A percentile compares a stretch with the other conserved stretches of the same genome.
Evolutionary conservation across 2,329 filamentous ascomycete genomes (phyloP).

Genomic region (Colletotrichum limetticola): DNA sequence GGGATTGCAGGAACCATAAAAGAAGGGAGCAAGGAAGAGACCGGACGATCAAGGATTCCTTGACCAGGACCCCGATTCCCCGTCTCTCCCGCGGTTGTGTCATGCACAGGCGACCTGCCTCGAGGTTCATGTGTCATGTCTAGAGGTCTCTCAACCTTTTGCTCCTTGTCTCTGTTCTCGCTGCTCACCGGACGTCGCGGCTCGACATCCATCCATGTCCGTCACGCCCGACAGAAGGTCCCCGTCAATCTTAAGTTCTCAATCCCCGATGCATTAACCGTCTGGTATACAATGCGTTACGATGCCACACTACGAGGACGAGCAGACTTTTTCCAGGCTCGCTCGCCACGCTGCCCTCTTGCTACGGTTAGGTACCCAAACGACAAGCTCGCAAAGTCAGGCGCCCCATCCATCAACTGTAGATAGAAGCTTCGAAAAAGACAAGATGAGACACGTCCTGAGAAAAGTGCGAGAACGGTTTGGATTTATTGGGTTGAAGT

Average conservation of each 20-base stretch:
- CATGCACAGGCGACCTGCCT: slow-evolving; percentile 14
- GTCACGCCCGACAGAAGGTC: background rate
- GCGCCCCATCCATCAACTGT: background rate
- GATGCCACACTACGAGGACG: background rate
- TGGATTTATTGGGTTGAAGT: background rate
- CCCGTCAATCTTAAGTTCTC: background rate
- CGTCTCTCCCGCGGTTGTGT: slow-evolving; percentile 15
- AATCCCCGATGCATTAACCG: slow-evolving; percentile 16
- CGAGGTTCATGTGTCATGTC: slow-evolving; percentile 30
- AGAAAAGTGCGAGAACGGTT: background rate
- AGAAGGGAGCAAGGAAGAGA: slow-evolving; percentile 12
- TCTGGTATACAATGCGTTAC: background rate
- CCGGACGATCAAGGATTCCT: slow-evolving; percentile 30
- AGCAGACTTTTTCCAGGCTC: background rate
- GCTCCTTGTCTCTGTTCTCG: too few species aligned
- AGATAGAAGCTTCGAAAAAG: background rate
- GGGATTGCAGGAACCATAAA: slow-evolving; percentile 24
- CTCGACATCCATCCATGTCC: background rate
- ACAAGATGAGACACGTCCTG: background rate
- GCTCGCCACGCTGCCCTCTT: background rate
- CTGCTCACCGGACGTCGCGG: background rate
- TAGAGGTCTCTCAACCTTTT: slow-evolving; percentile 6
- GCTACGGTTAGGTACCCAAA: background rate
- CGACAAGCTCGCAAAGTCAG: background rate
- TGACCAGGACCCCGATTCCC: background rate